Evolutionary conservation across 257 asterid species (phyloP).

Genomic region (Asclepias syriaca): DNA sequence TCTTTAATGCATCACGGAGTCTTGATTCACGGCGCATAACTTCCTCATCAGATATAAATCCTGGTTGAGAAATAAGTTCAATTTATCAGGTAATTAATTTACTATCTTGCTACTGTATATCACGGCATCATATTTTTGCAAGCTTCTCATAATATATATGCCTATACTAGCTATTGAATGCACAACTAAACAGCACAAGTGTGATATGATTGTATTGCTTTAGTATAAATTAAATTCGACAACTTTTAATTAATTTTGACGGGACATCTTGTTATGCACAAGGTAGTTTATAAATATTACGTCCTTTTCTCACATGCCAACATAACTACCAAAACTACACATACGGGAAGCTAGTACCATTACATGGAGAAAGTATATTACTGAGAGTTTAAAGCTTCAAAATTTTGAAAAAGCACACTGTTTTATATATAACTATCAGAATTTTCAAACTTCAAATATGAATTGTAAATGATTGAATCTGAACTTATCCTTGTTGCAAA

Average conservation of each 20-base stretch:
- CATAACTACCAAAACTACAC: slow-evolving; percentile 5
- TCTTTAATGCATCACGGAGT: slow-evolving; percentile 43
- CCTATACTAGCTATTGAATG: neutral
- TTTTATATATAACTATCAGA: neutral
- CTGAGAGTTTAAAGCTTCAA: neutral
- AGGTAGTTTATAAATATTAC: neutral
- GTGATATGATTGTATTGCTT: neutral
- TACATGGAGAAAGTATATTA: neutral
- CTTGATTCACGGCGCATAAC: slow-evolving; percentile 56
- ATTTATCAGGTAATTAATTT: neutral
- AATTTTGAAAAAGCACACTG: neutral
- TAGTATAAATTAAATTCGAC: neutral
- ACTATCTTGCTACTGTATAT: neutral
- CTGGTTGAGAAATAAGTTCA: slow-evolving; percentile 30
- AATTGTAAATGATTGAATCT: neutral
- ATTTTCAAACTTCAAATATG: neutral
- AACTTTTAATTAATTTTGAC: neutral
- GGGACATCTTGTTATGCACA: neutral
- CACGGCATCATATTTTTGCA: neutral
- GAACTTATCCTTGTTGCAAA: neutral
- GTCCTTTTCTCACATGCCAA: neutral
- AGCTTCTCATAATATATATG: neutral
- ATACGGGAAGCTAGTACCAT: neutral
- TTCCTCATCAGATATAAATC: slow-evolving; percentile 74
- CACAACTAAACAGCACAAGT: neutral